A percentile compares a stretch with the other conserved stretches of the same genome.
phyloP scores from a whole-genome alignment of 163 green algal species.

The Coccomyxa subellipsoidea region DNA sequence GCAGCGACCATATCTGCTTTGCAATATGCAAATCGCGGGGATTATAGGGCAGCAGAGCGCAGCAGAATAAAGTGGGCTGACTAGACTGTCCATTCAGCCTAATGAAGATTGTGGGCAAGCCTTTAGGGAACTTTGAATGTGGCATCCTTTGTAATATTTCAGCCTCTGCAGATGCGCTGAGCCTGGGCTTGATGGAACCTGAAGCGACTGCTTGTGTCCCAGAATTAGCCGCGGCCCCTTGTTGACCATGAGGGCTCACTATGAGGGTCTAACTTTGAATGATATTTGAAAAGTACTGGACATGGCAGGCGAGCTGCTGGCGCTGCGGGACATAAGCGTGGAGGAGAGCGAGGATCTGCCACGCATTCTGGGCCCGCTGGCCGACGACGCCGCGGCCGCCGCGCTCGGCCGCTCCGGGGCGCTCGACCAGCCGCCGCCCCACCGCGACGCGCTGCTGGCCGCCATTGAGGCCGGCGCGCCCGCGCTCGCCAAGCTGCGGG shows the following conservation, averaged over 20 bases:
- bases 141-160: too few species aligned
- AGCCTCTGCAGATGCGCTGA: conserved; percentile 31
- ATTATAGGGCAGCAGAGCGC: too few species aligned
- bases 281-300: too few species aligned
- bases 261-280: too few species aligned
- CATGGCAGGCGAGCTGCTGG: conserved; percentile 28
- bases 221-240: too few species aligned
- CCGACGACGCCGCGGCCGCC: conserved; percentile 3
- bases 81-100: too few species aligned
- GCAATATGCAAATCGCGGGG: neutral
- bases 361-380: conserved; percentile 44
- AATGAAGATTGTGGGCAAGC: too few species aligned
- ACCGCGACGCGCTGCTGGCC: neutral
- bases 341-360: conserved; percentile 53
- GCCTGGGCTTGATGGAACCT: too few species aligned
- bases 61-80: too few species aligned
- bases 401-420: neutral
- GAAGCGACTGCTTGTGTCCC: too few species aligned
- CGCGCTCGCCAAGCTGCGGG: conserved; percentile 23
- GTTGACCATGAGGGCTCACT: too few species aligned
- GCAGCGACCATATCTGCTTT: neutral
- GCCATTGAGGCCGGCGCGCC: conserved; percentile 21
- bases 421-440: neutral
- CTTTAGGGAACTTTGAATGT: too few species aligned
- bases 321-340: conserved; percentile 55